Base-by-base conservation (phyloP, 2,329 filamentous ascomycete species). In the Coniochaeta sp. region DNA sequence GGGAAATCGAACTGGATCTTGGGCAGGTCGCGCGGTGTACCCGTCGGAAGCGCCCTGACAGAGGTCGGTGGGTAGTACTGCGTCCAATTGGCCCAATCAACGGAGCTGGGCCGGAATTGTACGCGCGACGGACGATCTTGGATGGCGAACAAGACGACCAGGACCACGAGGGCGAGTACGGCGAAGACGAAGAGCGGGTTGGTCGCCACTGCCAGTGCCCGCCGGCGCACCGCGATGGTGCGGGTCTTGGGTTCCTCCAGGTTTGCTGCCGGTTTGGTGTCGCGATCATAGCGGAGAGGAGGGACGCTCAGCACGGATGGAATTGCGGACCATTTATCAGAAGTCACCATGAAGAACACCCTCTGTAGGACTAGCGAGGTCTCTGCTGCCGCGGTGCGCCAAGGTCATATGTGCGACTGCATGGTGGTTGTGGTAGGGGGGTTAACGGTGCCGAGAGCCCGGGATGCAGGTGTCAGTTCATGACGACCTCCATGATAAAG, bases 1-100 rank as follows among this genome's bases (percentile, higher is more conserved):
- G 32, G 57, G 30, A 69, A 68, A 22, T 66, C 60, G 61, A 67
- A 62, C 74, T 61, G 84, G 74, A 77, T 87, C 81, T 60, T 63
- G 22, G 73, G 69, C 16, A 69, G 61, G 24, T 59, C 50, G n/a
- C 61, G 59, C 2, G 73, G 69, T 4, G 63, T 59, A 40, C 72
- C 75, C 12, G 65, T 63, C 1, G 77, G 77, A n/a, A 71, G 68
- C 6, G 50, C 52, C 28, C 59, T 62, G 30, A 65, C 62, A 7
- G 55, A 55, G 36, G 66, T 62, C 19, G 68, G 66, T 9, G 42
- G 42, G 50, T 58, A 32, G 34, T 36, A 36, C 19, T 36, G 30
- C 34, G 55, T 36, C 34, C 30, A 36, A 19, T 40, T 40, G 34
- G 55, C 19, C 55, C 55, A 56, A 32, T 56, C 34, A 26, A 56